A percentile compares a stretch with the other conserved stretches of the same genome.
Evolutionary conservation across 495 filamentous ascomycete species (phyloP).

Genomic region (Wilcoxina mikolae): DNA sequence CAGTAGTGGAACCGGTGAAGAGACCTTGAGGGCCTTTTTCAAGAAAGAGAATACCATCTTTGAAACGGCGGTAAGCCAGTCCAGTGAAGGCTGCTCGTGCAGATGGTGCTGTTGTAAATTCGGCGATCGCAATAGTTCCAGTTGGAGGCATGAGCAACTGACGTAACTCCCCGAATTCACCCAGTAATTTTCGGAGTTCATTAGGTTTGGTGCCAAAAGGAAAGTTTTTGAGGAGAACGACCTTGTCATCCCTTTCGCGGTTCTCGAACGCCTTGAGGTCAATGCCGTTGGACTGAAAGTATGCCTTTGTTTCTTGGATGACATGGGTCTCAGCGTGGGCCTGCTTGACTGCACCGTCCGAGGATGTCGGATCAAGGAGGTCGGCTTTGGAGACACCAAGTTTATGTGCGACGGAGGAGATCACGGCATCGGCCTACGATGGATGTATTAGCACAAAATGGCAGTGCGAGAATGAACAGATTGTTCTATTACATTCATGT

Average conservation of each 20-base stretch:
- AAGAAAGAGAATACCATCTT: constrained; percentile 79
- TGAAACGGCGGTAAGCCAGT: constrained; percentile 76
- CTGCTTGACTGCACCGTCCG: constrained; percentile 87
- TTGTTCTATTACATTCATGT: constrained; percentile 60
- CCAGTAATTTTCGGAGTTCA: constrained; percentile 50
- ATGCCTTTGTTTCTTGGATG: constrained; percentile 89
- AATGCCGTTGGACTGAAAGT: constrained; percentile 72
- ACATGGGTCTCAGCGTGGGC: constrained; percentile 91
- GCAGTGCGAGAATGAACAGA: background rate
- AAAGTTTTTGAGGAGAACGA: constrained; percentile 91
- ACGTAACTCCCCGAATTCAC: constrained; percentile 56
- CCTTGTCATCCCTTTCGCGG: constrained; percentile 64
- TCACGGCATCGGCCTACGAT: constrained; percentile 66
- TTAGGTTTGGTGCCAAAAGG: constrained; percentile 59
- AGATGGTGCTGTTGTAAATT: constrained; percentile 62
- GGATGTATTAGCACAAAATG: constrained; percentile 14
- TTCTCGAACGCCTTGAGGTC: constrained; percentile 82
- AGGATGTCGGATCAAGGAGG: constrained; percentile 79
- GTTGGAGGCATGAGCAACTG: constrained; percentile 80
- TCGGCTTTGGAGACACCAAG: constrained; percentile 80
- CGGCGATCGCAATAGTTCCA: constrained; percentile 82
- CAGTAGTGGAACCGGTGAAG: constrained; percentile 35
- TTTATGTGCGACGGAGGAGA: constrained; percentile 74
- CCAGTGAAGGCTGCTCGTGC: constrained; percentile 66
- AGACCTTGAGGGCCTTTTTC: constrained; percentile 83